These are phyloP conservation scores for Termitomyces sp. DNA, from an alignment of 768 basidiomycete species.

Conservation along the genomic window DNA sequence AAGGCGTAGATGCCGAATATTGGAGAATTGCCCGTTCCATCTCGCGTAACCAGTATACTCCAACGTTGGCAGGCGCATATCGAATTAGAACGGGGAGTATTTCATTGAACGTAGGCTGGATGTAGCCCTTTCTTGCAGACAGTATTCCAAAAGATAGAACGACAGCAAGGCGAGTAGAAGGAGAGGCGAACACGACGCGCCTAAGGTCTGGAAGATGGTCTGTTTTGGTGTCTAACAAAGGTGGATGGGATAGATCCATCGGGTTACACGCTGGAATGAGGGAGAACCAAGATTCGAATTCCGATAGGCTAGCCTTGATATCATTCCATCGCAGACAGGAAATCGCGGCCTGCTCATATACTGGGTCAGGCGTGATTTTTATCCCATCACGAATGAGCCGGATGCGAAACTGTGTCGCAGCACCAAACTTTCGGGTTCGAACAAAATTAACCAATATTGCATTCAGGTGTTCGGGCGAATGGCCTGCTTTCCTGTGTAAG, in stretches of 20 bases:
- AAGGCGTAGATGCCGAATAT: not conserved
- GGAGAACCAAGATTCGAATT: slow-evolving; percentile 15
- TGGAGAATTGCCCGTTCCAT: slow-evolving; percentile 9
- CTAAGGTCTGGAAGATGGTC: slow-evolving; percentile 8
- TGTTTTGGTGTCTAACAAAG: not conserved
- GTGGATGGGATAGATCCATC: not conserved
- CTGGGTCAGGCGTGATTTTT: slow-evolving; percentile 10
- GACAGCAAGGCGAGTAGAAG: slow-evolving; percentile 7
- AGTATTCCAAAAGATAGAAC: slow-evolving; percentile 17
- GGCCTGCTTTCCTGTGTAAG: not conserved
- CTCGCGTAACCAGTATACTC: slow-evolving; percentile 4
- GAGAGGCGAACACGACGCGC: slow-evolving; percentile 14
- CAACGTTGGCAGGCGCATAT: slow-evolving; percentile 4
- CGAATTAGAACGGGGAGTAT: slow-evolving; percentile 11
- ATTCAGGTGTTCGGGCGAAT: slow-evolving; percentile 5
- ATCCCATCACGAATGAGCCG: slow-evolving; percentile 7
- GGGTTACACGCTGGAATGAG: slow-evolving; percentile 13
- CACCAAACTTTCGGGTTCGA: slow-evolving; percentile 9
- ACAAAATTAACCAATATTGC: slow-evolving; percentile 10
- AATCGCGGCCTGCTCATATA: slow-evolving; percentile 16
- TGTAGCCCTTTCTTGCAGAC: slow-evolving; percentile 17
- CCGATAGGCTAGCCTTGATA: not conserved
- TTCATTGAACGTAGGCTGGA: slow-evolving; percentile 11
- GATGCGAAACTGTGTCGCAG: slow-evolving; percentile 15
- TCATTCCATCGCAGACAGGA: slow-evolving; percentile 11